Conservation (phyloP, 75 land plant species). For the Ceratopteris richardii region DNA sequence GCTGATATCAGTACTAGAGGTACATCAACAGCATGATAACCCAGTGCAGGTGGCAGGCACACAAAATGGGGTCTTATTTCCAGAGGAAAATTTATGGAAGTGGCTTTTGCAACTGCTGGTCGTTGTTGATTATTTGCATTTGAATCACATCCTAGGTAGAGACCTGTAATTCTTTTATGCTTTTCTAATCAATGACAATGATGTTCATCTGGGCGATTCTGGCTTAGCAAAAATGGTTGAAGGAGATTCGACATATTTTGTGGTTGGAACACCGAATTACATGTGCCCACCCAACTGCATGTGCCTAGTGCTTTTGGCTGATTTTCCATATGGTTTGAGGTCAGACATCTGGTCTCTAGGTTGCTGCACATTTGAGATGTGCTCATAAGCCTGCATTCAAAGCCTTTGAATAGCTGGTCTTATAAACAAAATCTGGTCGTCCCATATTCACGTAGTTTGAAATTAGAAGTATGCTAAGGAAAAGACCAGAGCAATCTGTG, state of each 20-base stretch:
- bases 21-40: too few relatives aligned
- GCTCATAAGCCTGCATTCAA: constrained; percentile 82
- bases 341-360: constrained; percentile 98
- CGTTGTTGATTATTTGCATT: constrained; percentile 63
- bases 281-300: too few relatives aligned
- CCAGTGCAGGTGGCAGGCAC: constrained; percentile 24
- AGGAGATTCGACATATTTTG: constrained; percentile 32
- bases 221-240: constrained; percentile 30
- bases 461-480: constrained; percentile 91
- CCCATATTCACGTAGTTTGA: constrained; percentile 61
- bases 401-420: constrained; percentile 82
- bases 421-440: constrained; percentile 65
- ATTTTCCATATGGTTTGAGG: constrained; percentile 88
- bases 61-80: constrained; percentile 28
- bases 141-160: constrained; percentile 60
- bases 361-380: constrained; percentile 89
- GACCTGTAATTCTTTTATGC: constrained; percentile 47
- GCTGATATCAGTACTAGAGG: too few relatives aligned
- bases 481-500: constrained; percentile 86
- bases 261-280: constrained; percentile 87
- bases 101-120: constrained; percentile 70
- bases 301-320: constrained; percentile 84
- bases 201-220: constrained; percentile 32
- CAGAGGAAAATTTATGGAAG: constrained; percentile 48
- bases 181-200: constrained; percentile 31